These are phyloP conservation scores for Caloboletus firmus DNA, from an alignment of 1,284 basidiomycete species.

Conservation along the genomic window DNA sequence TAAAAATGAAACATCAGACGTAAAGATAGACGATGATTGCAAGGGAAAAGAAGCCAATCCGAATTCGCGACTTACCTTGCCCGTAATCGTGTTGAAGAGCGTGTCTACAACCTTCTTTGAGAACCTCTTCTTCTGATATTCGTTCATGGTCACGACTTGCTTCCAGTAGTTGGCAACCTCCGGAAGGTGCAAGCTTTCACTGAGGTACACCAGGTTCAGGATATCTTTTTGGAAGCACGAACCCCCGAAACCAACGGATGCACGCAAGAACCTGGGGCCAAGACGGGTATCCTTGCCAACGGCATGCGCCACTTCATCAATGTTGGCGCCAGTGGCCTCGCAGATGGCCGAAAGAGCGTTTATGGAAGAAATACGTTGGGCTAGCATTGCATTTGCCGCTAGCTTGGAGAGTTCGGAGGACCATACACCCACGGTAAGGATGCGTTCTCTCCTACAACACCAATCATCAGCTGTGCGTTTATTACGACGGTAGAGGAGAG, in stretches of 20 bases:
- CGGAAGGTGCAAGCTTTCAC: slow-evolving; percentile 90
- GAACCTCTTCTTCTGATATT: slow-evolving; percentile 92
- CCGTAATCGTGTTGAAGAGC: slow-evolving; percentile 96
- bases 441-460: slow-evolving; percentile 59
- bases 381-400: slow-evolving; percentile 98
- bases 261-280: slow-evolving; percentile 94
- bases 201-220: slow-evolving; percentile 96
- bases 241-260: slow-evolving; percentile 95
- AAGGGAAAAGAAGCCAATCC: slow-evolving; percentile 10
- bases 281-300: slow-evolving; percentile 93
- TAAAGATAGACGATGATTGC: background rate
- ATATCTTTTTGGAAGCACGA: slow-evolving; percentile 99
- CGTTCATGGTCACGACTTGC: slow-evolving; percentile 94
- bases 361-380: slow-evolving; percentile 96
- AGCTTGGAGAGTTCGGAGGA: slow-evolving; percentile 98
- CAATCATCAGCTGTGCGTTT: slow-evolving; percentile 5
- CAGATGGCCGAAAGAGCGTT: slow-evolving; percentile 99
- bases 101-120: slow-evolving; percentile 90
- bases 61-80: slow-evolving; percentile 61
- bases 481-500: background rate
- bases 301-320: slow-evolving; percentile 95
- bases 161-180: slow-evolving; percentile 99
- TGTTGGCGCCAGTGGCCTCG: slow-evolving; percentile 99
- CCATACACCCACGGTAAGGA: slow-evolving; percentile 97
- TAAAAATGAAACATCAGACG: background rate